Conservation (phyloP, 1,284 basidiomycete species). For the Ceratobasidium papillatum region DNA sequence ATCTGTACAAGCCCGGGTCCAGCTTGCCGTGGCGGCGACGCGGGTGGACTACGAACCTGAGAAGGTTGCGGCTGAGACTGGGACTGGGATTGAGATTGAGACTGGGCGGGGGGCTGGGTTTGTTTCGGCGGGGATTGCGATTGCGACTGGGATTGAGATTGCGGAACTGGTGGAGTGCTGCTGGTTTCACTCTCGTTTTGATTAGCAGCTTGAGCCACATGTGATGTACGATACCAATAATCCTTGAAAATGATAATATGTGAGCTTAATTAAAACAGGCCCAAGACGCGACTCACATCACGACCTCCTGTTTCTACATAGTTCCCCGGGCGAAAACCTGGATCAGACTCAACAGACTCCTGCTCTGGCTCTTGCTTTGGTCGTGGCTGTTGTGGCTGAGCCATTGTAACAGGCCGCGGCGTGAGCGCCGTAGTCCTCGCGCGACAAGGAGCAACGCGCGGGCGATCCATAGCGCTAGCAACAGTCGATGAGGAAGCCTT, state of each 20-base stretch:
- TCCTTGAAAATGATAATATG: not conserved
- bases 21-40: constrained; percentile 19
- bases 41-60: constrained; percentile 22
- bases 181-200: constrained; percentile 2
- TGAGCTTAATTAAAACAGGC: not conserved
- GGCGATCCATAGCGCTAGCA: not conserved
- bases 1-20: constrained; percentile 25
- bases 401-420: not conserved
- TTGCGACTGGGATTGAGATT: constrained; percentile 14
- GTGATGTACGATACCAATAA: constrained; percentile 32
- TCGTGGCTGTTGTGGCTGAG: not conserved
- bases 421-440: constrained; percentile 2
- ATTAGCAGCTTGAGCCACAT: not conserved
- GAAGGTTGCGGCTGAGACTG: constrained; percentile 9
- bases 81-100: not conserved
- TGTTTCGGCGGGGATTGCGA: constrained; percentile 15
- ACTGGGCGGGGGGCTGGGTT: not conserved
- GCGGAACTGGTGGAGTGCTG: constrained; percentile 2
- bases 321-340: not conserved
- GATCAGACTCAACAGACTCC: not conserved
- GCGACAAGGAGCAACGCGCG: constrained; percentile 5
- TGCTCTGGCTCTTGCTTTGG: not conserved
- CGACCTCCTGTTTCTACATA: not conserved
- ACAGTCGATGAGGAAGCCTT: constrained; percentile 2
- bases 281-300: not conserved